Conservation (phyloP, 2,329 filamentous ascomycete species). For the Aspergillus quadrilineatus region DNA sequence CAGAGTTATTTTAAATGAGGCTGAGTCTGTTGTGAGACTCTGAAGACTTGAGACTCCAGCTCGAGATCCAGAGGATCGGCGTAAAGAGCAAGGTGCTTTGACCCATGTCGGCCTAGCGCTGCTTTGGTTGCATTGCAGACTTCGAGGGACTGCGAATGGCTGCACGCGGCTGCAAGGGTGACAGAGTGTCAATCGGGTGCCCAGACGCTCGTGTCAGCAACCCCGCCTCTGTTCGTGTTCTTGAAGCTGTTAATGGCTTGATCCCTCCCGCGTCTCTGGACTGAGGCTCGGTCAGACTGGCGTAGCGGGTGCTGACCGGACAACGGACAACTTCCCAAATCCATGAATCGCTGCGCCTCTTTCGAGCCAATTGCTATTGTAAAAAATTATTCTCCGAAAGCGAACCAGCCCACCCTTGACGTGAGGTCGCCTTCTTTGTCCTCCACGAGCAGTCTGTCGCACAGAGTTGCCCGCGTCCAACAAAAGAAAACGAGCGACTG, state of each 20-base stretch:
- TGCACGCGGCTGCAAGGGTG: background rate
- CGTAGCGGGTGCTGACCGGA: background rate
- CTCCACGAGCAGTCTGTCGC: background rate
- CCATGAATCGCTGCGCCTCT: background rate
- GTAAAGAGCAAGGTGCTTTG: background rate
- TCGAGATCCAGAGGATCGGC: background rate
- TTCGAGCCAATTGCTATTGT: background rate
- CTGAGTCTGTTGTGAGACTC: background rate
- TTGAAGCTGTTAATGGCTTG: background rate
- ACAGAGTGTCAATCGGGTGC: background rate
- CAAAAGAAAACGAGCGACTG: background rate
- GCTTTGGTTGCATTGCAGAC: background rate
- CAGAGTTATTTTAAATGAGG: background rate
- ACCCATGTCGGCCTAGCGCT: background rate
- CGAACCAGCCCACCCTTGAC: no score
- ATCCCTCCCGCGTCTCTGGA: background rate
- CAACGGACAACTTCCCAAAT: background rate
- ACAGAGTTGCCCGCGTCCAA: background rate
- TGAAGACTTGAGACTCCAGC: no score
- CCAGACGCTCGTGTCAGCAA: background rate
- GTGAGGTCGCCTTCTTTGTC: background rate
- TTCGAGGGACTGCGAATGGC: background rate
- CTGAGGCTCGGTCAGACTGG: background rate
- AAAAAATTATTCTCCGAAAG: background rate
- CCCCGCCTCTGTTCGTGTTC: background rate